Conservation (phyloP, 2,329 filamentous ascomycete species). For the Epichloe sibirici region DNA sequence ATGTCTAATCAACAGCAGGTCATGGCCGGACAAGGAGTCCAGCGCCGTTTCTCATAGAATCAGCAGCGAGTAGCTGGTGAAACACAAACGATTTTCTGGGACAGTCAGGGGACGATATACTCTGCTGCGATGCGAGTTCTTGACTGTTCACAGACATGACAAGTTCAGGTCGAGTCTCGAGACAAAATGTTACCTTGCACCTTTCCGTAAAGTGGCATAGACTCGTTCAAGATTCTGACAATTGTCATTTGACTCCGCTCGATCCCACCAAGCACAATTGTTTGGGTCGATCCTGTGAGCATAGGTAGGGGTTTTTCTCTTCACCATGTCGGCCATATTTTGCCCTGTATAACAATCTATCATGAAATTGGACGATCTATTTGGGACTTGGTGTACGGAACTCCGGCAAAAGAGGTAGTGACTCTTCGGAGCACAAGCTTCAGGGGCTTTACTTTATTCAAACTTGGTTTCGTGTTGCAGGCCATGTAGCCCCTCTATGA, state of each 20-base stretch:
- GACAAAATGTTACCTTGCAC: neutral
- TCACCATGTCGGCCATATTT: slow-evolving; percentile 4
- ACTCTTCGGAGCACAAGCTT: neutral
- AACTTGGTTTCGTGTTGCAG: neutral
- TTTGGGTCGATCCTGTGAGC: neutral
- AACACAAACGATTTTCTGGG: neutral
- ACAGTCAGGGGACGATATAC: too few relatives aligned
- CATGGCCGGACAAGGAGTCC: slow-evolving; percentile 41
- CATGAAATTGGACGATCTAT: slow-evolving; percentile 11
- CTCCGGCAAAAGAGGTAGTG: neutral
- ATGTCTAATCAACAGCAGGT: slow-evolving; percentile 39
- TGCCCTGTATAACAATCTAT: slow-evolving; percentile 18
- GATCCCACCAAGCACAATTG: neutral
- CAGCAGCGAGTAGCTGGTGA: slow-evolving; percentile 5
- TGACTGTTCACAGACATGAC: neutral
- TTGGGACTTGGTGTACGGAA: neutral
- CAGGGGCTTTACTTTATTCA: neutral
- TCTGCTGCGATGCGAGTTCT: neutral
- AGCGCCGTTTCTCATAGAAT: slow-evolving; percentile 45
- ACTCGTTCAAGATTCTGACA: neutral
- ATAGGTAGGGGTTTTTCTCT: neutral
- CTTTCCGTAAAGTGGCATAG: neutral
- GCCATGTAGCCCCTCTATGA: neutral
- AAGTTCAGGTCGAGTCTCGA: neutral
- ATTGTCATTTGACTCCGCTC: neutral